Percentiles rank a stretch among this genome's conserved stretches.
Evolutionary conservation across 1,139 yeast genomes (phyloP).

Genomic region (Fermentozyma sake): DNA sequence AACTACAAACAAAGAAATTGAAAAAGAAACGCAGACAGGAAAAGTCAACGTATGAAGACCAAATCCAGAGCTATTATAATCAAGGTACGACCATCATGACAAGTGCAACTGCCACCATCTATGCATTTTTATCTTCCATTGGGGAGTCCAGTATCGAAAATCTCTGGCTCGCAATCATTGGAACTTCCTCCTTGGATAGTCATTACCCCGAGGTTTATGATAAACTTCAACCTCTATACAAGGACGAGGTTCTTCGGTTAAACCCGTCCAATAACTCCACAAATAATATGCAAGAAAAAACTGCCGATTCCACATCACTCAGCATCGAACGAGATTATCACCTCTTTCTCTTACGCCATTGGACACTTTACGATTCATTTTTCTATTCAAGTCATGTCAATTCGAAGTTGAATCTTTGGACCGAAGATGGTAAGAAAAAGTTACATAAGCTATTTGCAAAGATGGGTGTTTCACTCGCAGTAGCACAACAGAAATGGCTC

Average conservation of each 20-base stretch:
- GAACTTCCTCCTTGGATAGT: slow-evolving; percentile 77
- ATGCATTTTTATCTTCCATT: slow-evolving; percentile 71
- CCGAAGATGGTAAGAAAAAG: slow-evolving; percentile 84
- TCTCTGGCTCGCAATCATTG: slow-evolving; percentile 86
- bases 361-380: slow-evolving; percentile 90
- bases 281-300: slow-evolving; percentile 25
- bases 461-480: slow-evolving; percentile 89
- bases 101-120: slow-evolving; percentile 74
- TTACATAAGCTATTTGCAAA: slow-evolving; percentile 89
- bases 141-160: slow-evolving; percentile 56
- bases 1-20: slow-evolving; percentile 20
- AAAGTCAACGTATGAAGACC: slow-evolving; percentile 51
- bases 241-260: slow-evolving; percentile 80
- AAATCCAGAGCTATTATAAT: slow-evolving; percentile 66
- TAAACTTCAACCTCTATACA: slow-evolving; percentile 64
- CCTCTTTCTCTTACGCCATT: slow-evolving; percentile 81
- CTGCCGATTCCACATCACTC: slow-evolving; percentile 63
- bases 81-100: slow-evolving; percentile 79
- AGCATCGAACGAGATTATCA: slow-evolving; percentile 80
- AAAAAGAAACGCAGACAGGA: slow-evolving; percentile 27
- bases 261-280: slow-evolving; percentile 25
- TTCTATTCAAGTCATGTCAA: slow-evolving; percentile 86
- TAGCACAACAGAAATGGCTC: slow-evolving; percentile 89
- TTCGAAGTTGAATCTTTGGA: slow-evolving; percentile 83
- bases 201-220: slow-evolving; percentile 76